These are phyloP conservation scores for Periconia sp. DNA, from an alignment of 2,329 filamentous ascomycete species.

Conservation along the genomic window DNA sequence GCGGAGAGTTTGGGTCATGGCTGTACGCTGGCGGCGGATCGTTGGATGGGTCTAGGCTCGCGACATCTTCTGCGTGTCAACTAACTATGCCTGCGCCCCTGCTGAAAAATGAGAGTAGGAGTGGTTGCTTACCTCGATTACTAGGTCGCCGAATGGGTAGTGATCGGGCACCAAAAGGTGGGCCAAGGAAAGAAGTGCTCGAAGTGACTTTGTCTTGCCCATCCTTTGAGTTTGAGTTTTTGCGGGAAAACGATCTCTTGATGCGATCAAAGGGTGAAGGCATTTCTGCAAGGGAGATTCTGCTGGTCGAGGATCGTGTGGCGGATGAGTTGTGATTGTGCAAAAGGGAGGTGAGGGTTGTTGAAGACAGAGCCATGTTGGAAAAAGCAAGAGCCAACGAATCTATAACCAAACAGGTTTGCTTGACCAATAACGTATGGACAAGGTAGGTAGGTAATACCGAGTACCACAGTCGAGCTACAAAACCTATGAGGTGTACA, in stretches of 20 bases:
- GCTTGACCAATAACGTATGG: no score
- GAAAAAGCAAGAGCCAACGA: conserved; percentile 3
- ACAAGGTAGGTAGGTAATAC: no score
- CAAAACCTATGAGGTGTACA: no score
- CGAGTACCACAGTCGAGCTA: no score
- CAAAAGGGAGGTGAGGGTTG: background rate
- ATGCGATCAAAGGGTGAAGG: conserved; percentile 20
- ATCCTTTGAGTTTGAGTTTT: conserved; percentile 14
- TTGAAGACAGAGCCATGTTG: background rate
- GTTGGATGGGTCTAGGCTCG: conserved; percentile 24
- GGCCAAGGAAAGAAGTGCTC: conserved; percentile 17
- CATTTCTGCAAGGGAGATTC: conserved; percentile 3
- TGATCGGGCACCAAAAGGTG: conserved; percentile 22
- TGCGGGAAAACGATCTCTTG: conserved; percentile 27
- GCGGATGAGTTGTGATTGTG: background rate
- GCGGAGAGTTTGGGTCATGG: conserved; percentile 16
- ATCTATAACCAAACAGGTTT: no score
- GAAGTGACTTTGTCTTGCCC: conserved; percentile 1
- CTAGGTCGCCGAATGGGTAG: conserved; percentile 43
- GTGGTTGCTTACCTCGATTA: conserved; percentile 20
- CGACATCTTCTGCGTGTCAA: background rate
- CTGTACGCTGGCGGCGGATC: conserved; percentile 50
- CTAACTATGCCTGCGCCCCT: background rate
- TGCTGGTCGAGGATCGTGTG: conserved; percentile 1
- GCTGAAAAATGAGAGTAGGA: background rate